Evolutionary conservation across 1,284 basidiomycete genomes (phyloP), one percentile per base, ranked within the genome.

Genomic region (Schizophyllum commune): DNA sequence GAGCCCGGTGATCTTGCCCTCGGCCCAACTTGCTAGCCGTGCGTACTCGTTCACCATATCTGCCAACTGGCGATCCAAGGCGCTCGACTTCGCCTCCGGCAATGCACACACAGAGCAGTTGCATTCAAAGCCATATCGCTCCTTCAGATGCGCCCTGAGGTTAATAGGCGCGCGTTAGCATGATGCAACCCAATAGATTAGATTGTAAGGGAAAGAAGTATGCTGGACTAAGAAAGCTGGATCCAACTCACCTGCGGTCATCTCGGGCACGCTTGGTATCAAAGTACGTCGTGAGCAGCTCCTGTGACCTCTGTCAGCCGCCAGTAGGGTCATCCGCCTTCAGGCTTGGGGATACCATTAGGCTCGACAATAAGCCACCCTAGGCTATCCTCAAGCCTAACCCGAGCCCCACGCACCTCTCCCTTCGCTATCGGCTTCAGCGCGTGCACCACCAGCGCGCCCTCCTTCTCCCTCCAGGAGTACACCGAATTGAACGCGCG

Each of bases 401-500:
- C 34, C 27, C 27, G n/a, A 58, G 11, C 53, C n/a, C 33, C 34
- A 60, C 74, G 39, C 60, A 83, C 83, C 71, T 83, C 74, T 56
- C 84, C 84, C 63, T 74, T 70, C 32, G 65, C 68, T 47, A 87
- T 79, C 58, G 73, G 70, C 66, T 80, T 83, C 59, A 87, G 66
- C 8, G 85, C 84, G 69, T 86, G 76, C 2, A 86, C 80, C 53
- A 82, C 78, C 22, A 85, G 65, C 4, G 70, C 69, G 7, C 70
- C 69, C 62, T 83, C 80, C 19, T 72, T 67, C 52, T 79, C 74
- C 61, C 81, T 74, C 79, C 81, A 87, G 0, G 75, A 75, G 67
- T 87, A 87, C 13, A 87, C 81, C 2, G 76, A 76, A 68, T 86
- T 86, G 72, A 87, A 86, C 8, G 83, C 83, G 60, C 77, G 75